Evolutionary conservation across 129 eudicot genomes (phyloP).

Genomic region (Escallonia rubra): DNA sequence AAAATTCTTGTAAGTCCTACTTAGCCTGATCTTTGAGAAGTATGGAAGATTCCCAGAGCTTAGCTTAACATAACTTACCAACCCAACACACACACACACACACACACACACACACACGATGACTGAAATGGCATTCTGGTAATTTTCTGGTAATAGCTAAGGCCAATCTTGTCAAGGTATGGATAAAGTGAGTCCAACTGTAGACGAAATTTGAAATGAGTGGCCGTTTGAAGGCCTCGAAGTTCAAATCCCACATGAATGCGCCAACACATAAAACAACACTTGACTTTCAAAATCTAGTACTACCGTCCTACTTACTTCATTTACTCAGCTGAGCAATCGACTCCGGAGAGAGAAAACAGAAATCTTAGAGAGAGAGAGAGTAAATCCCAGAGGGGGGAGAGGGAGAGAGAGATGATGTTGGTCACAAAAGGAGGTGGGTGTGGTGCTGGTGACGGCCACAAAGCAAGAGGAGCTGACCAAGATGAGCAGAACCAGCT

Average conservation of each 20-base stretch:
- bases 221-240: constrained; percentile 58
- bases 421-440: constrained; percentile 67
- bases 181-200: constrained; percentile 15
- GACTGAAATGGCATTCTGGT: constrained; percentile 1
- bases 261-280: constrained; percentile 25
- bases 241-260: constrained; percentile 19
- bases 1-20: no score
- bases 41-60: no score
- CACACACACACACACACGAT: no score
- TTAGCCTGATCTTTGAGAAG: no score
- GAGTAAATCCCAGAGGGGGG: no score
- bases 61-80: no score
- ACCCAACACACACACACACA: no score
- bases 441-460: constrained; percentile 42
- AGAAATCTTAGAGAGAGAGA: constrained; percentile 13
- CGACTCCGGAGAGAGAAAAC: constrained; percentile 2
- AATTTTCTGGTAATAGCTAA: background rate
- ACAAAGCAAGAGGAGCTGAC: constrained; percentile 19
- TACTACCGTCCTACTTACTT: constrained; percentile 9
- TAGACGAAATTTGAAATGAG: constrained; percentile 41
- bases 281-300: constrained; percentile 23
- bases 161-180: constrained; percentile 16
- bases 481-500: constrained; percentile 48
- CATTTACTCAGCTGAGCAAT: background rate
- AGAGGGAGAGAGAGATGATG: constrained; percentile 40